Conservation (phyloP, 2,329 filamentous ascomycete genomes). For the Trichoderma cornu-damae region DNA sequence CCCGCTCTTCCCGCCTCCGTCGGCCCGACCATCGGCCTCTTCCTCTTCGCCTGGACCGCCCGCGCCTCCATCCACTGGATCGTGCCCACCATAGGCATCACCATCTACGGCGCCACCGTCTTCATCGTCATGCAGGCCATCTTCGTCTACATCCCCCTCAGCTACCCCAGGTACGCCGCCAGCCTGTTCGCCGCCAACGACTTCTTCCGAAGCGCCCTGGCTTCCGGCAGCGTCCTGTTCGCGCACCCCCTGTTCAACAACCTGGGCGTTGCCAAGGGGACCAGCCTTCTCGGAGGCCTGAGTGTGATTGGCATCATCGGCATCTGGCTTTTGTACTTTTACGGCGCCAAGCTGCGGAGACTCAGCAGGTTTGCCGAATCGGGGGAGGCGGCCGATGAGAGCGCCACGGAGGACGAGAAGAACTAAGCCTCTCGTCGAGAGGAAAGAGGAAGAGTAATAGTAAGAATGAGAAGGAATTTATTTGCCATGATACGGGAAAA, state of each 20-base stretch:
- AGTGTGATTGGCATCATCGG: slow-evolving; percentile 51
- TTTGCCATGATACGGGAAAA: too few species aligned
- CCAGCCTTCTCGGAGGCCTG: slow-evolving; percentile 52
- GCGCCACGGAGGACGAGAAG: background rate
- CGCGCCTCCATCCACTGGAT: slow-evolving; percentile 49
- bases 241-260: slow-evolving; percentile 54
- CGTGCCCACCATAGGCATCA: slow-evolving; percentile 53
- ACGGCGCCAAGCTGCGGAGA: slow-evolving; percentile 48
- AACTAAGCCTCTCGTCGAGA: background rate
- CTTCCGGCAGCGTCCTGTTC: slow-evolving; percentile 56
- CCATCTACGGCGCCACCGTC: slow-evolving; percentile 46
- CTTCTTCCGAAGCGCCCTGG: slow-evolving; percentile 53
- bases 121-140: slow-evolving; percentile 56
- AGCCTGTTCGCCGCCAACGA: slow-evolving; percentile 58
- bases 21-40: slow-evolving; percentile 53
- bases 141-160: slow-evolving; percentile 55
- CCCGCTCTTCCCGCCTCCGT: slow-evolving; percentile 51
- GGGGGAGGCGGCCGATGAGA: background rate
- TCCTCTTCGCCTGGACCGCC: slow-evolving; percentile 56
- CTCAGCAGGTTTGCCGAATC: slow-evolving; percentile 51
- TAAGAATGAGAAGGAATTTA: background rate
- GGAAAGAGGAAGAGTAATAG: background rate
- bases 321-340: slow-evolving; percentile 56
- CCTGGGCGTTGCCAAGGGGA: slow-evolving; percentile 54
- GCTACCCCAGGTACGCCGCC: slow-evolving; percentile 53